Percentiles rank a stretch among this genome's conserved stretches.
Conservation (phyloP, 495 filamentous ascomycete species). For the Penicillium crystallinum region DNA sequence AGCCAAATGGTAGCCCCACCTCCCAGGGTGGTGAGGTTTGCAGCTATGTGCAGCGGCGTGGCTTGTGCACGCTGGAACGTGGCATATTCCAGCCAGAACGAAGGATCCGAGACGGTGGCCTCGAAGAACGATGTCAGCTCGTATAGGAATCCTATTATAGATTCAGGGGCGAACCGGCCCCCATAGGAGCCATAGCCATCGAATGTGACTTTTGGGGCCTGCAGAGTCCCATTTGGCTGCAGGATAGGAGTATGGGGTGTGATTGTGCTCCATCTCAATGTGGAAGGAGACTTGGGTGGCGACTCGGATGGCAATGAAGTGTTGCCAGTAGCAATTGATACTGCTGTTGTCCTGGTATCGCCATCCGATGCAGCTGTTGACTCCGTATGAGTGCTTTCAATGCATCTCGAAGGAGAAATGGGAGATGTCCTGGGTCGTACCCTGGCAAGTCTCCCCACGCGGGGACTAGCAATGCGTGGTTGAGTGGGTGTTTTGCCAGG, state of each 20-base stretch:
- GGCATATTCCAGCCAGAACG: conserved; percentile 29
- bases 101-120: conserved; percentile 22
- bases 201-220: conserved; percentile 19
- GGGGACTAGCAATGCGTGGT: conserved; percentile 1
- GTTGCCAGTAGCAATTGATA: conserved; percentile 12
- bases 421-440: not conserved
- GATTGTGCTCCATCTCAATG: conserved; percentile 4
- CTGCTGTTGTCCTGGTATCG: conserved; percentile 13
- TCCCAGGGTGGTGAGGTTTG: conserved; percentile 20
- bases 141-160: conserved; percentile 27
- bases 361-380: not conserved
- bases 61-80: conserved; percentile 16
- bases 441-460: not conserved
- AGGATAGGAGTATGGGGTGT: conserved; percentile 22
- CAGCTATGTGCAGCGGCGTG: conserved; percentile 24
- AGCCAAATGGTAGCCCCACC: conserved; percentile 32
- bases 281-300: conserved; percentile 5
- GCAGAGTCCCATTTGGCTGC: conserved; percentile 22
- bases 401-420: conserved; percentile 1
- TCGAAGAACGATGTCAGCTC: conserved; percentile 30
- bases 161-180: conserved; percentile 31
- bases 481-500: not conserved
- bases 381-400: conserved; percentile 7
- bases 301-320: conserved; percentile 7
- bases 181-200: conserved; percentile 29